phyloP scores from a whole-genome alignment of 2,329 filamentous ascomycete genomes.

The Claviceps citrina region DNA sequence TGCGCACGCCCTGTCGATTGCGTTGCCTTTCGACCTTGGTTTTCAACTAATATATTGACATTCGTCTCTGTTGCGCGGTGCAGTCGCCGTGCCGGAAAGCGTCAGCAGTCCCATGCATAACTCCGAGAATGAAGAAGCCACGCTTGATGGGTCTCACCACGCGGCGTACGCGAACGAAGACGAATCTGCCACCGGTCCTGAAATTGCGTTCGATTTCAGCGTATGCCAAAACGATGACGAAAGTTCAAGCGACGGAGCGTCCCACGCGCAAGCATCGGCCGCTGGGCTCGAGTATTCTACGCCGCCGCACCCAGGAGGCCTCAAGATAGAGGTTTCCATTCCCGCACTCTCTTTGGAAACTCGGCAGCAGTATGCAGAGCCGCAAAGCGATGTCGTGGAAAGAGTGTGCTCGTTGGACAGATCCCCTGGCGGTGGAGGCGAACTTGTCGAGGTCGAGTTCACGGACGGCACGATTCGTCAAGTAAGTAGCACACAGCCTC shows the following conservation, averaged over 20 bases:
- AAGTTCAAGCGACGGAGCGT: background rate
- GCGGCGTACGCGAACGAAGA: background rate
- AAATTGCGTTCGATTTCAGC: constrained; percentile 8
- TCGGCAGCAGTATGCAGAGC: constrained; percentile 16
- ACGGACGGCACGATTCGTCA: constrained; percentile 29
- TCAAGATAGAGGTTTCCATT: constrained; percentile 17
- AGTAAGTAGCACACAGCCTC: constrained; percentile 18
- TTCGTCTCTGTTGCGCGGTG: background rate
- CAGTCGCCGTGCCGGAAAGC: background rate
- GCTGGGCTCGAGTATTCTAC: background rate
- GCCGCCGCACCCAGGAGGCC: background rate
- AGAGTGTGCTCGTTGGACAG: constrained; percentile 18
- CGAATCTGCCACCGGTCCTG: constrained; percentile 1
- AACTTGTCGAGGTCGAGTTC: constrained; percentile 26
- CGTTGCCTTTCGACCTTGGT: background rate
- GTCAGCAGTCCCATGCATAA: background rate
- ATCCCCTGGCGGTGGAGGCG: constrained; percentile 10
- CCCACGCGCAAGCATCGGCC: background rate
- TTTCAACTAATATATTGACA: background rate
- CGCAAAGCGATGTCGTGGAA: constrained; percentile 24
- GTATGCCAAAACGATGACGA: background rate
- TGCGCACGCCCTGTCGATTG: background rate
- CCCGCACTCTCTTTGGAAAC: constrained; percentile 13
- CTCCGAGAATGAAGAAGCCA: constrained; percentile 3
- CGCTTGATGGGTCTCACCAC: background rate